Evolutionary conservation across 1,139 yeast species (phyloP).

Genomic region (Saccharomyces hybrid): DNA sequence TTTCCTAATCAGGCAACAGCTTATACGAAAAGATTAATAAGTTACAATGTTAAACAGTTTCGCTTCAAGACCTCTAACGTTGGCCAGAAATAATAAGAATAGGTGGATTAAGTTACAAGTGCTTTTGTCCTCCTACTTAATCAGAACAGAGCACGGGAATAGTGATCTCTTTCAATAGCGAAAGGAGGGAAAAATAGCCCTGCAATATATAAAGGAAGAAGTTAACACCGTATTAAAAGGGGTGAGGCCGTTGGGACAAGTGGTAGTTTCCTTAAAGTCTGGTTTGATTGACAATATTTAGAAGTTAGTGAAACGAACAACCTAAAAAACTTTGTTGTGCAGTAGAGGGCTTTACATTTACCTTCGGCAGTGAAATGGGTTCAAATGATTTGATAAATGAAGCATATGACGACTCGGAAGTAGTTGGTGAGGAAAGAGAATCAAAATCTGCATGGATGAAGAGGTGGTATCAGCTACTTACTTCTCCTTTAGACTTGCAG

Average conservation of each 20-base stretch:
- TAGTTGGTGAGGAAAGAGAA: conserved; percentile 6
- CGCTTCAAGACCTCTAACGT: not conserved
- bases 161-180: not conserved
- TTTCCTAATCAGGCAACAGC: not conserved
- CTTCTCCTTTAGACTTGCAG: conserved; percentile 48
- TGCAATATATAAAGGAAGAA: not conserved
- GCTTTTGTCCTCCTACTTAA: not conserved
- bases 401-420: conserved; percentile 11
- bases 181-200: not conserved
- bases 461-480: conserved; percentile 6
- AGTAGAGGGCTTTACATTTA: not conserved
- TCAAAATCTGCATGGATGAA: conserved; percentile 7
- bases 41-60: not conserved
- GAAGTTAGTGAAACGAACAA: not conserved
- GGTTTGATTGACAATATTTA: not conserved
- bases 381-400: not conserved
- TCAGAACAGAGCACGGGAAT: not conserved
- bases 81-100: not conserved
- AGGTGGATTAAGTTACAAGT: not conserved
- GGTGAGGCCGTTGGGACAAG: not conserved
- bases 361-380: not conserved
- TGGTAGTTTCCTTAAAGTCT: not conserved
- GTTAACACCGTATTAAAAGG: not conserved
- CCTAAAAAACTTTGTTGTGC: not conserved
- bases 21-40: not conserved